These are phyloP conservation scores for Suillus occidentalis DNA, from an alignment of 768 basidiomycete species.

Conservation along the genomic window DNA sequence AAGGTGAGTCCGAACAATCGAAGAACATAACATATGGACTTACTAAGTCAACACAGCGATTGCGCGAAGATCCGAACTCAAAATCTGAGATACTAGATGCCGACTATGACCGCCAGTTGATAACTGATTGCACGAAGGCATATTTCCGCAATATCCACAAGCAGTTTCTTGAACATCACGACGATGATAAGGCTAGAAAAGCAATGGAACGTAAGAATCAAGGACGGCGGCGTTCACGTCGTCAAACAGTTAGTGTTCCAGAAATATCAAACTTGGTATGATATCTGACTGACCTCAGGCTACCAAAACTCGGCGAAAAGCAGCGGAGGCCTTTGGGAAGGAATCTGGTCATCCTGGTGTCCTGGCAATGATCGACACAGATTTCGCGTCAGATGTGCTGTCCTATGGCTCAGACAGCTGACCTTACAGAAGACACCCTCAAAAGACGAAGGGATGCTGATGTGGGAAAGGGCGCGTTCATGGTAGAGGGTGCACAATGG, in stretches of 20 bases:
- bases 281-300: neutral
- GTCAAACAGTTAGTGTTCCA: neutral
- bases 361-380: neutral
- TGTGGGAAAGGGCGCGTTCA: neutral
- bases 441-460: neutral
- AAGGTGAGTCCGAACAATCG: slow-evolving; percentile 1
- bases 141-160: neutral
- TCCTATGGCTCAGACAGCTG: neutral
- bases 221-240: neutral
- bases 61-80: neutral
- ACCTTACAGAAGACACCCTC: neutral
- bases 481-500: neutral
- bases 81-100: neutral
- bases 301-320: neutral
- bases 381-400: neutral
- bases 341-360: neutral
- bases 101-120: neutral
- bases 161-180: neutral
- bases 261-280: neutral
- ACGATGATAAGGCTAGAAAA: neutral
- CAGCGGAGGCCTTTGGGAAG: neutral
- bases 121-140: neutral
- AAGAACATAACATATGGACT: neutral
- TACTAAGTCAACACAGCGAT: neutral
- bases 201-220: neutral